phyloP scores from a whole-genome alignment of 441 rosid species.

The Pelargonium cotyledonis region DNA sequence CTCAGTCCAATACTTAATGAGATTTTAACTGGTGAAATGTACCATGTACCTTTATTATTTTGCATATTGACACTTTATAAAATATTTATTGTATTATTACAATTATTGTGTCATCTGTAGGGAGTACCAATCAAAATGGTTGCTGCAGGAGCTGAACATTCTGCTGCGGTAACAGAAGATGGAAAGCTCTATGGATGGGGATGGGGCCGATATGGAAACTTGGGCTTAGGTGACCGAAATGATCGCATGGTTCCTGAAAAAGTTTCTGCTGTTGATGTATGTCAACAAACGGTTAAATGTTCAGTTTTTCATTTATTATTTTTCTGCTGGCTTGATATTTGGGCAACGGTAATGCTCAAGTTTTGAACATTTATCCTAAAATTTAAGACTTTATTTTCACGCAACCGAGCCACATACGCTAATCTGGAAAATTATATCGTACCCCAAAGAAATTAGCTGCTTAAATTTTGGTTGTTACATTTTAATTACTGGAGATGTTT shows the following conservation, averaged over 20 bases:
- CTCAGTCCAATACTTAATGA: no score
- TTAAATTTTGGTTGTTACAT: neutral
- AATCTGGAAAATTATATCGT: neutral
- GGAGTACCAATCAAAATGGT: constrained; percentile 79
- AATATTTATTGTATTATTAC: constrained; percentile 15
- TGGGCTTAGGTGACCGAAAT: constrained; percentile 91
- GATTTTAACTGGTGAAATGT: no score
- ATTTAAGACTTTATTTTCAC: neutral
- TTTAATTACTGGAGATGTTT: neutral
- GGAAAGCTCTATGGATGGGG: constrained; percentile 99
- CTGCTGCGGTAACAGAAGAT: constrained; percentile 87
- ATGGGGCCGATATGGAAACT: constrained; percentile 94
- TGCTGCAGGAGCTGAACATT: constrained; percentile 99
- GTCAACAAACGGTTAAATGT: constrained; percentile 25
- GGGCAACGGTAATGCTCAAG: neutral
- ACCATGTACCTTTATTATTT: neutral
- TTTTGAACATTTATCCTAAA: neutral
- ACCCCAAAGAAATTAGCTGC: neutral
- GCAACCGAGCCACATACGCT: neutral
- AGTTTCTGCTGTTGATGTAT: constrained; percentile 56
- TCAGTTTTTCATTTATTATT: constrained; percentile 9
- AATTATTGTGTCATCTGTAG: constrained; percentile 36
- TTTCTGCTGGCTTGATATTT: constrained; percentile 10
- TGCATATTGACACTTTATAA: neutral
- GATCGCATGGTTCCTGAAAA: constrained; percentile 87